Evolutionary conservation across 1,284 basidiomycete species (phyloP).

Genomic region (Ganoderma lucidum): DNA sequence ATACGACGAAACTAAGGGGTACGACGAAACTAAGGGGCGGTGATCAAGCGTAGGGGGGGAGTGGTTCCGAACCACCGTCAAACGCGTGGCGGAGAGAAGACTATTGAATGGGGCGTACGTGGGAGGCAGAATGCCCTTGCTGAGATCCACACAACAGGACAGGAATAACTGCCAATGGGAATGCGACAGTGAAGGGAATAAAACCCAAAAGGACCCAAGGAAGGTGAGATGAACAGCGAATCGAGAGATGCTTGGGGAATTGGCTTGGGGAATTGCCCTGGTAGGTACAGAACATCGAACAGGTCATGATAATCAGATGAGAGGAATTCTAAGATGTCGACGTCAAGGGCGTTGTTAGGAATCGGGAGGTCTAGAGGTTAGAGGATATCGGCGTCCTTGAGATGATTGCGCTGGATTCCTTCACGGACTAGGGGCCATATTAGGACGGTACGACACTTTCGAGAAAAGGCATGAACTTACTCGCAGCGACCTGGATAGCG

Average conservation of each 20-base stretch:
- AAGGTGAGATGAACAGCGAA: neutral
- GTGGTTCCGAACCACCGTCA: neutral
- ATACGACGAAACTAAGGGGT: neutral
- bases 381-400: conserved; percentile 42
- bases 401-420: conserved; percentile 42
- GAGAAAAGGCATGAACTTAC: conserved; percentile 17
- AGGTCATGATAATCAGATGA: neutral
- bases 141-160: neutral
- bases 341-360: neutral
- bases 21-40: neutral
- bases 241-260: neutral
- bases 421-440: conserved; percentile 37
- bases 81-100: neutral
- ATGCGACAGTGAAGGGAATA: neutral
- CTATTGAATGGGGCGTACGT: neutral
- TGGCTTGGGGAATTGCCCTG: neutral
- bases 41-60: neutral
- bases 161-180: neutral
- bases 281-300: neutral
- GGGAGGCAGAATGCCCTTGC: neutral
- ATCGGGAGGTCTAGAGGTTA: conserved; percentile 5
- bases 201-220: neutral
- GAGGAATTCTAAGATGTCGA: neutral
- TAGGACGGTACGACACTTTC: neutral
- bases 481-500: conserved; percentile 40